Evolutionary conservation across 768 basidiomycete species (phyloP), one percentile per base, ranked within the genome.

Genomic region (Gloeopeniophorella convolvens): DNA sequence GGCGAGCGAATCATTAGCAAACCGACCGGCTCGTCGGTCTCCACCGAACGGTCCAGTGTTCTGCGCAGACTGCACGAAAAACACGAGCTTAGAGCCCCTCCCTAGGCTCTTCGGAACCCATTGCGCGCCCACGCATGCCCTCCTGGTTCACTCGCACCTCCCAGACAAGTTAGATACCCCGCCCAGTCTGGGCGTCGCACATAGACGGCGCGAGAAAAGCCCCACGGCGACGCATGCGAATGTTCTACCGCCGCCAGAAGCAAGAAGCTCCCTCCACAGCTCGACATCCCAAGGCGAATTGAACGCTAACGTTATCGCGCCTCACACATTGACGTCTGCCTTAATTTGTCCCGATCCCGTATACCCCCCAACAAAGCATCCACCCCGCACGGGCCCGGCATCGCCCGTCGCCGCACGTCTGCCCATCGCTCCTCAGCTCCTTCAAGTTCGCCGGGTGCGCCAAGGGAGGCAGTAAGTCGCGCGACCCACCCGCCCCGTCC

Each of bases 161-260:
- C n/a, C n/a, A n/a, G n/a, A n/a, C n/a, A n/a, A n/a, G n/a, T n/a
- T n/a, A n/a, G n/a, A n/a, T n/a, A n/a, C n/a, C n/a, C n/a, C n/a
- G n/a, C n/a, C n/a, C n/a, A n/a, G n/a, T n/a, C n/a, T n/a, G n/a
- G n/a, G n/a, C n/a, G 48, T 47, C 45, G 33, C 24, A 23, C 45
- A 41, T 24, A 47, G 13, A 32, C 28, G 45, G 28, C 32, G 24
- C 20, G 42, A 46, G 27, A 39, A 23, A 12, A 28, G 31, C 27
- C 31, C 44, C 32, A 28, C 39, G 23, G 23, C 23, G 30, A 20
- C 35, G 40, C 30, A 37, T 26, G 41, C 26, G 51, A 48, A 53
- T 46, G 51, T 53, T 53, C 46, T 53, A 53, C 51, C 51, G 40
- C 51, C 51, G 51, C 51, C 46, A 53, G 51, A 53, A 53, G 51